Evolutionary conservation across 345 rosid species (phyloP), one percentile per base, ranked within the genome.

Genomic region (Euphorbia lathyris): DNA sequence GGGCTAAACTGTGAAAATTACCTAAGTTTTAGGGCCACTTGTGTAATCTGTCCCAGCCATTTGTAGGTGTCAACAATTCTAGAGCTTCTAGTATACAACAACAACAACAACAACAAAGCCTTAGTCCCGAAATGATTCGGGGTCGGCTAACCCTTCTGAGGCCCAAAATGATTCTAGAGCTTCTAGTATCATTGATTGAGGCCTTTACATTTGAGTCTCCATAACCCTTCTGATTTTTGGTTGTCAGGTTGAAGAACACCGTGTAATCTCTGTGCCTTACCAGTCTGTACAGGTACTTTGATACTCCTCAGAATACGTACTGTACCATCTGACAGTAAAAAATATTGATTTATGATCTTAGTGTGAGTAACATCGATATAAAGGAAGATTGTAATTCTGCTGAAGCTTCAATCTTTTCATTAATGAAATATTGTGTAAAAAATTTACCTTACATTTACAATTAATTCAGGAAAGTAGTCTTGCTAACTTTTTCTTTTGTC

Each of bases 161-260:
- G n/a, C n/a, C n/a, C n/a, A n/a, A n/a, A n/a, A n/a, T n/a, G n/a
- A n/a, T n/a, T n/a, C n/a, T n/a, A n/a, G n/a, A n/a, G 50, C 30
- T 70, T 69, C 42, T 19, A 48, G 14, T 23, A n/a, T 32, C 43
- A 16, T 42, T 36, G 43, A 64, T 65, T 68, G 22, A 50, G 65
- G 58, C 61, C 69, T 62, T 69, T 71, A 50, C 29, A 56, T 76
- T 75, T 72, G 74, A 63, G 17, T 71, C 14, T 62, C 48, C 61
- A 63, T 60, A 47, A 29, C 73, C 30, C 20, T 76, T 40, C 74
- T 77, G 72, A 64, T 29, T 69, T 74, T 73, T 60, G 19, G 67
- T 72, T 86, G 79, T 60, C 80, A 93, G 97, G 95, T 94, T 81
- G 98, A 87, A 23, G 95, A 91, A 74, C 93, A 89, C 62, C 76